These are phyloP conservation scores for Agarophyton chilense DNA, from an alignment of 23 red algal genomes.

Conservation along the genomic window DNA sequence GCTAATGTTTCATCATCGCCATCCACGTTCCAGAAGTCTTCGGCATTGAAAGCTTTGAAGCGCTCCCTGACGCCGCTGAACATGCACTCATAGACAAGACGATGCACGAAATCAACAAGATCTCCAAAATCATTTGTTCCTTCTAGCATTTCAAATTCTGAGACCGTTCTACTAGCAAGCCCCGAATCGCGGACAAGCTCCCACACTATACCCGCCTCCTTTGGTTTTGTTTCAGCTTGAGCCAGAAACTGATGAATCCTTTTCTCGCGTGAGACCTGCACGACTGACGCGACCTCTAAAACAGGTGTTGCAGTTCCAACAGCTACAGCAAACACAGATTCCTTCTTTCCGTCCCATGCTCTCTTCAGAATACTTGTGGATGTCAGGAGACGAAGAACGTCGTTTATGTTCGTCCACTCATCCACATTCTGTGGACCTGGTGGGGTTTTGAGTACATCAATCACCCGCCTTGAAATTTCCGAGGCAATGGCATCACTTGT, in stretches of 20 bases:
- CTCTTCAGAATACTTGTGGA: constrained; percentile 48
- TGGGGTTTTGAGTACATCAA: constrained; percentile 28
- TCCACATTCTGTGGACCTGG: background rate
- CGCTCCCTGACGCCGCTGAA: constrained; percentile 56
- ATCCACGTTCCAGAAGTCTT: constrained; percentile 54
- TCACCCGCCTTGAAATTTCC: constrained; percentile 23
- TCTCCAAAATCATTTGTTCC: constrained; percentile 22
- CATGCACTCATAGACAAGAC: constrained; percentile 69
- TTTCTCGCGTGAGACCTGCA: constrained; percentile 2
- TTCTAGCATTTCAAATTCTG: constrained; percentile 61
- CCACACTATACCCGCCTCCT: constrained; percentile 49
- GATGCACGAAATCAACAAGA: constrained; percentile 55
- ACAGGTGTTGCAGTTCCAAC: constrained; percentile 57
- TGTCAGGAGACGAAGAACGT: constrained; percentile 49
- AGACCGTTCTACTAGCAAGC: constrained; percentile 31
- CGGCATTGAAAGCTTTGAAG: constrained; percentile 38
- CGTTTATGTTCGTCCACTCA: constrained; percentile 53
- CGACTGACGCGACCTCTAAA: constrained; percentile 51
- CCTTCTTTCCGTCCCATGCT: constrained; percentile 66
- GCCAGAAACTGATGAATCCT: constrained; percentile 51
- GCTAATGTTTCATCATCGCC: constrained; percentile 58
- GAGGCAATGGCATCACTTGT: constrained; percentile 30
- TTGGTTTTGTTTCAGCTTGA: constrained; percentile 32
- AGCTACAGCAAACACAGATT: constrained; percentile 49
- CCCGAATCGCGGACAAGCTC: constrained; percentile 51